Evolutionary conservation across 2,329 filamentous ascomycete genomes (phyloP), one percentile per base, ranked within the genome.

Genomic region (Ceratocystis ficicola): DNA sequence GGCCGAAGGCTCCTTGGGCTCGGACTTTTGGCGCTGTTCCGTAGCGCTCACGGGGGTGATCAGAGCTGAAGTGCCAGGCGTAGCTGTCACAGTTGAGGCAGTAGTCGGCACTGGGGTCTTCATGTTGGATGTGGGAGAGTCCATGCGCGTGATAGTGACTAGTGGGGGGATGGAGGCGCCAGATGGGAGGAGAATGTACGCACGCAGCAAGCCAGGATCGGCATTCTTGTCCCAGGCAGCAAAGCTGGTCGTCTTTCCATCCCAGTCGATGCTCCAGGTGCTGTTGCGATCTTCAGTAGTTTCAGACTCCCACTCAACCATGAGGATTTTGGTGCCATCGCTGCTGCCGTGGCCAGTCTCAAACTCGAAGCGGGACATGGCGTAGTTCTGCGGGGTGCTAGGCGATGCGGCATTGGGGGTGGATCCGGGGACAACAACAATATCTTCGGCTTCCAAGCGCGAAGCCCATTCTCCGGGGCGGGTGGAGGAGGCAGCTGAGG

Each of bases 311-410:
- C 91, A 96, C 74, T 96, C 90, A 48, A 95, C 86, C 90, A 96
- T 94, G 71, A 96, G 78, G 69, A 96, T 86, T 78, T 95, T 96
- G 69, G 90, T 95, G 50, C 90, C 90, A 69, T 92, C 87, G 71
- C 90, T 89, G 62, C 85, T 87, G 73, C 83, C 83, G 30, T 67
- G 66, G 44, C 86, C 87, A 0, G 83, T 80, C 75, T 92, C 88
- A 73, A 95, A 95, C 74, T 96, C 91, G 75, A 95, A 96, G 67
- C 91, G 86, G 59, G 90, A 50, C 61, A 68, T 63, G 52, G 66
- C 64, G 48, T 65, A 65, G 66, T 46, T 65, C 22, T 65, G 66
- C n/a, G 63, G 66, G 17, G 65, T 64, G n/a, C 66, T 60, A 20
- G 65, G 52, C 30, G 65, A 64, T 20, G 22, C 60, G 17, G 46